A percentile compares a stretch with the other conserved stretches of the same genome.
Evolutionary conservation across 768 basidiomycete species (phyloP).

Genomic region (Leccinum uliginosum): DNA sequence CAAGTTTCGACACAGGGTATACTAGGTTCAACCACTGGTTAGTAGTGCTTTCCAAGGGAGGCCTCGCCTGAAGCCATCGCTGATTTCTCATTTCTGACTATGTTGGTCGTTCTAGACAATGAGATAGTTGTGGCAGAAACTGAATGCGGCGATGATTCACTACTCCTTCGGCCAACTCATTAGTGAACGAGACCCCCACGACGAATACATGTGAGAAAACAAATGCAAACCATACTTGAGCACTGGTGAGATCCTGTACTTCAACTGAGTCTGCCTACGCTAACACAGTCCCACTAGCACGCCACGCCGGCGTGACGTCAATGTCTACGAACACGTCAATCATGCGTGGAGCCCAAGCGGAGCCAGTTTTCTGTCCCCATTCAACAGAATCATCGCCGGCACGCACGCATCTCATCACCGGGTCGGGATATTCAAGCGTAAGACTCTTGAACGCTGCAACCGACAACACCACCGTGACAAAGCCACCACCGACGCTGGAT

Average conservation of each 20-base stretch:
- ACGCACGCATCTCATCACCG: too few species aligned
- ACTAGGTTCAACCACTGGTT: not conserved
- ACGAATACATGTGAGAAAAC: constrained; percentile 19
- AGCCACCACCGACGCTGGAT: too few species aligned
- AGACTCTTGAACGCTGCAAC: too few species aligned
- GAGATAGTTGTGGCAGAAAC: not conserved
- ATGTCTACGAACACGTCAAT: too few species aligned
- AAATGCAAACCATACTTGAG: constrained; percentile 54
- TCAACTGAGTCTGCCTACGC: constrained; percentile 53
- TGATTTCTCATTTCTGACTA: not conserved
- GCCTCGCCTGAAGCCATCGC: too few species aligned
- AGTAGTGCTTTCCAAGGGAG: not conserved
- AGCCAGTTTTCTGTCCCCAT: too few species aligned
- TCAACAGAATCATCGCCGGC: too few species aligned
- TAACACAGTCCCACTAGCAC: constrained; percentile 48
- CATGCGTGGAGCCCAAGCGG: too few species aligned
- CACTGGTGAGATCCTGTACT: constrained; percentile 44
- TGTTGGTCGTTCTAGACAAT: not conserved
- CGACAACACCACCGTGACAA: too few species aligned
- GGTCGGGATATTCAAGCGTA: too few species aligned
- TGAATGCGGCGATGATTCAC: not conserved
- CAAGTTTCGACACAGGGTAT: not conserved
- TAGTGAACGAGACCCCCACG: constrained; percentile 45
- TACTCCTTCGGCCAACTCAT: constrained; percentile 33
- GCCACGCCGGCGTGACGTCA: too few species aligned